Conservation (phyloP, 2,329 filamentous ascomycete genomes). For the Exutisphaerella laricina region DNA sequence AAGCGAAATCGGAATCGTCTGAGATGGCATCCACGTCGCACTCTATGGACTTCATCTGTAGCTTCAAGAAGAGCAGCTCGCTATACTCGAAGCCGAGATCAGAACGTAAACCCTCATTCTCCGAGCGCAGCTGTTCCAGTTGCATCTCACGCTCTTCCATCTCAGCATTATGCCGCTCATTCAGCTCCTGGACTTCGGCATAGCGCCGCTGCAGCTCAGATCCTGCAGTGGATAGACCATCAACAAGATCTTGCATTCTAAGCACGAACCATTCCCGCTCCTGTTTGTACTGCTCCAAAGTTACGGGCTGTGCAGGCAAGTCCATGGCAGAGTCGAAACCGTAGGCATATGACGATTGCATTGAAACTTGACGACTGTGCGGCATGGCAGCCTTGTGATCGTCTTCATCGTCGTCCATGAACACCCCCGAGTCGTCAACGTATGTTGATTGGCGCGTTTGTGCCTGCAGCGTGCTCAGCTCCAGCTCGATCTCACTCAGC, state of each 20-base stretch:
- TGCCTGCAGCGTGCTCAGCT: slow-evolving; percentile 27
- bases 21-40: slow-evolving; percentile 27
- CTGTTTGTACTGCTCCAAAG: slow-evolving; percentile 20
- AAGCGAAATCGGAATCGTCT: slow-evolving; percentile 14
- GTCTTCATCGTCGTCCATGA: slow-evolving; percentile 26
- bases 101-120: slow-evolving; percentile 35
- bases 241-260: slow-evolving; percentile 29
- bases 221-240: slow-evolving; percentile 27
- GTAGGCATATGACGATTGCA: slow-evolving; percentile 10
- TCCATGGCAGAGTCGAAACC: slow-evolving; percentile 10
- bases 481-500: slow-evolving; percentile 31
- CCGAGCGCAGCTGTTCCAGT: slow-evolving; percentile 30
- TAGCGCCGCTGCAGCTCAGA: slow-evolving; percentile 31
- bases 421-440: slow-evolving; percentile 32
- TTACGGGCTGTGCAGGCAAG: slow-evolving; percentile 6
- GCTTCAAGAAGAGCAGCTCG: slow-evolving; percentile 36
- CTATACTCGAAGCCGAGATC: slow-evolving; percentile 37
- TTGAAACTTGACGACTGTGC: slow-evolving; percentile 12
- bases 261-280: slow-evolving; percentile 25
- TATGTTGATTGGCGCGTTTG: slow-evolving; percentile 21
- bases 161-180: slow-evolving; percentile 27
- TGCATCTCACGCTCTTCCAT: slow-evolving; percentile 31
- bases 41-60: slow-evolving; percentile 37
- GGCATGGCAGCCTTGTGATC: slow-evolving; percentile 8
- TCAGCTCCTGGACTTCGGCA: slow-evolving; percentile 30